Conservation (phyloP, 225 moss, liverwort and hornwort species). For the Neckera pumila region DNA sequence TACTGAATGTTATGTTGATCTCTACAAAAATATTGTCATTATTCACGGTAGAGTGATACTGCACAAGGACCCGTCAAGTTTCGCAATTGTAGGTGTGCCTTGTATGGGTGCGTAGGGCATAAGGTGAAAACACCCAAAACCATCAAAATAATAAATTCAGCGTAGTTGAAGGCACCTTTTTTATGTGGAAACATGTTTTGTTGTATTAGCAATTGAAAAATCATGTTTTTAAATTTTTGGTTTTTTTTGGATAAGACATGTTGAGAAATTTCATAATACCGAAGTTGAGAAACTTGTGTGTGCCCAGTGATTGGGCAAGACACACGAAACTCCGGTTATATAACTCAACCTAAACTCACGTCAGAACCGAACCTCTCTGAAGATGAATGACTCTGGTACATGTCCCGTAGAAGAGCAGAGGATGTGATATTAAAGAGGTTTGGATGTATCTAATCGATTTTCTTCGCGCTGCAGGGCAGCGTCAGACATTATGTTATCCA, state of each 20-base stretch:
- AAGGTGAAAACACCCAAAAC: too few relatives aligned
- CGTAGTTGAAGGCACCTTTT: too few relatives aligned
- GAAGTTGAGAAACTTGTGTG: too few relatives aligned
- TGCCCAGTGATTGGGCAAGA: background rate
- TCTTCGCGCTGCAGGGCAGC: background rate
- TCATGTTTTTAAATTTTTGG: too few relatives aligned
- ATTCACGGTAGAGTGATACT: background rate
- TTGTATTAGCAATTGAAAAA: too few relatives aligned
- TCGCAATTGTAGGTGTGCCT: too few relatives aligned
- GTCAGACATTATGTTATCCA: background rate
- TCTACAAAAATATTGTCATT: background rate
- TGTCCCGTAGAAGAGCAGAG: background rate
- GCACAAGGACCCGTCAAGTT: background rate
- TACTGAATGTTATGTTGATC: too few relatives aligned
- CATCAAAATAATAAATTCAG: too few relatives aligned
- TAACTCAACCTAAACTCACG: background rate
- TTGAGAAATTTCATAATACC: too few relatives aligned
- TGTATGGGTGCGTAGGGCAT: accelerated
- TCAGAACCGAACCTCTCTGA: background rate
- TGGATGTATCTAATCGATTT: background rate
- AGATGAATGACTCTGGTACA: background rate
- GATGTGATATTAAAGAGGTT: background rate
- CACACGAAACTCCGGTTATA: background rate
- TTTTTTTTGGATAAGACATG: too few relatives aligned
- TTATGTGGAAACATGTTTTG: too few relatives aligned